Percentiles rank a stretch among this genome's conserved stretches.
These are phyloP conservation scores for Suillus placidus DNA, from an alignment of 768 basidiomycete genomes.

Conservation along the genomic window DNA sequence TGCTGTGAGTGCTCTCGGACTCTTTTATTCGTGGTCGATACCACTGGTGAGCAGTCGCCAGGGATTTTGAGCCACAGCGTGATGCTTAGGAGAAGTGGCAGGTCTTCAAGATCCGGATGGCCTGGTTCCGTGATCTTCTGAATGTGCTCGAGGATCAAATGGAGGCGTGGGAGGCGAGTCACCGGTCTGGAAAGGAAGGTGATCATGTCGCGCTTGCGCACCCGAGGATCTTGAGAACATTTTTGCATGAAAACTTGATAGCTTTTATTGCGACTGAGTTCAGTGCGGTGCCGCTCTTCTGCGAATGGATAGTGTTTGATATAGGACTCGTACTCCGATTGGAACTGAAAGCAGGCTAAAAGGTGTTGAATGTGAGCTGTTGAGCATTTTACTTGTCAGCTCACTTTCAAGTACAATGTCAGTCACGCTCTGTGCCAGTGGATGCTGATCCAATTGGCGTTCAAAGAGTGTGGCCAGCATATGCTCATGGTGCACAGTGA, in stretches of 20 bases:
- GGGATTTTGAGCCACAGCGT: neutral
- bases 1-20: neutral
- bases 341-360: conserved; percentile 47
- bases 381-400: conserved; percentile 23
- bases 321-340: conserved; percentile 73
- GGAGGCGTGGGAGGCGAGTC: conserved; percentile 82
- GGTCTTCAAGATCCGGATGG: conserved; percentile 78
- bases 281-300: conserved; percentile 78
- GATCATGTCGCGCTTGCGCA: conserved; percentile 75
- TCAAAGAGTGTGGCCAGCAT: conserved; percentile 75
- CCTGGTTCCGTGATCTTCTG: conserved; percentile 66
- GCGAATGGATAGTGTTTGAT: conserved; percentile 89
- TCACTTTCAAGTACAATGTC: conserved; percentile 84
- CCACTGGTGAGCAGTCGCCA: neutral
- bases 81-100: conserved; percentile 72
- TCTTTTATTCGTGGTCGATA: neutral
- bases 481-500: conserved; percentile 65
- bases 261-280: conserved; percentile 64
- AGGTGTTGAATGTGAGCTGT: conserved; percentile 21
- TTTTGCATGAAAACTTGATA: conserved; percentile 74
- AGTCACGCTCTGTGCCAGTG: conserved; percentile 78
- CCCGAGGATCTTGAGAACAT: conserved; percentile 62
- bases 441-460: conserved; percentile 84
- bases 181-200: conserved; percentile 86
- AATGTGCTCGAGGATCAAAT: conserved; percentile 71